A percentile compares a stretch with the other conserved stretches of the same genome.
phyloP scores from a whole-genome alignment of 2,329 filamentous ascomycete genomes.

The Colletotrichum musicola region DNA sequence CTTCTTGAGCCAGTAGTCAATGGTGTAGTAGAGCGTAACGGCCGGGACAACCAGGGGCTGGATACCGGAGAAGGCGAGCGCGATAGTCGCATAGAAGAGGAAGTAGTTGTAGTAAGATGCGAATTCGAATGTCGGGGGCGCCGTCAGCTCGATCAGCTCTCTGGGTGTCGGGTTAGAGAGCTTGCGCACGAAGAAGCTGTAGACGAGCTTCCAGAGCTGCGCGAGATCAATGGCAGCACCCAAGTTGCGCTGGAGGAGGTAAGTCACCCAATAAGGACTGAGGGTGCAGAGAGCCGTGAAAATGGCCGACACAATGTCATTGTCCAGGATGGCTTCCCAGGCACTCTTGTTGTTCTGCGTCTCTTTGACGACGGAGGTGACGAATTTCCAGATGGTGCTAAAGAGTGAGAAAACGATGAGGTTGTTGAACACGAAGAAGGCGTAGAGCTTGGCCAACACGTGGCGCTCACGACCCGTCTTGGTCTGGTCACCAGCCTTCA shows the following conservation, averaged over 20 bases:
- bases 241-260: constrained; percentile 91
- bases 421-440: constrained; percentile 99
- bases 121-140: constrained; percentile 93
- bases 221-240: constrained; percentile 95
- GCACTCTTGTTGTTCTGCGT: constrained; percentile 68
- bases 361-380: constrained; percentile 72
- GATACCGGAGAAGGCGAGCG: constrained; percentile 84
- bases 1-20: constrained; percentile 94
- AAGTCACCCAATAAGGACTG: constrained; percentile 94
- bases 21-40: constrained; percentile 87
- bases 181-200: constrained; percentile 85
- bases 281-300: constrained; percentile 84
- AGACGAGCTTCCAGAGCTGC: constrained; percentile 86
- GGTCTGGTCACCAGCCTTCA: constrained; percentile 86
- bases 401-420: constrained; percentile 94
- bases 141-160: constrained; percentile 91
- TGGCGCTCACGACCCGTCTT: constrained; percentile 94
- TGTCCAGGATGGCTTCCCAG: constrained; percentile 76
- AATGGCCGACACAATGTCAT: constrained; percentile 72
- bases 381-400: constrained; percentile 82
- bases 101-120: constrained; percentile 99
- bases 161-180: constrained; percentile 90
- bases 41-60: constrained; percentile 91
- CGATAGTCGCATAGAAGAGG: constrained; percentile 91
- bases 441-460: constrained; percentile 89